Evolutionary conservation across 208 protist species (phyloP), one percentile per base, ranked within the genome.

Genomic region (Lotmaria passim): DNA sequence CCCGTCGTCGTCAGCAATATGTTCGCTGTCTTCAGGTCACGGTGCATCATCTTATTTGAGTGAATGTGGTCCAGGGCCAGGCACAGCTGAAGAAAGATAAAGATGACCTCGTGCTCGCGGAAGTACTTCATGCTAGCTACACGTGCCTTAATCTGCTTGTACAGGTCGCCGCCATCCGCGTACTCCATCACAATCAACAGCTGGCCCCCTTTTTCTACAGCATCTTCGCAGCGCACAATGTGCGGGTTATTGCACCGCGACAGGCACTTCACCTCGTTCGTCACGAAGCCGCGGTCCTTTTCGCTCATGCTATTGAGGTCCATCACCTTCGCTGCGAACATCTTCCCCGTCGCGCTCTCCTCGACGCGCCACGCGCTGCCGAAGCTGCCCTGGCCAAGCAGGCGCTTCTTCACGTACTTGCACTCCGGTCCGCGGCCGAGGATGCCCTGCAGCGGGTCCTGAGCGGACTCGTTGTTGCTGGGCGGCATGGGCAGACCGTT

Each of bases 191-290:
- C 77, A 61, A 95, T 95, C n/a, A 95, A 68, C 24, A 95, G 69
- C 57, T 87, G 86, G 0, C 88, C 88, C 34, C 84, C 85, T 34
- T 74, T 65, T 47, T 93, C 85, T 34, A 83, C 71, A 0, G 85
- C 80, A 8, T 79, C 69, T 10, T 80, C 74, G 70, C 97, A 97
- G 30, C 82, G 79, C 7, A 97, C 89, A 48, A 98, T 97, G 79
- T 98, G 93, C 10, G 93, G 91, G 79, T 97, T 95, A 59, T 86
- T 79, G 78, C 93, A 93, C 6, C 85, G 78, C n/a, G 88, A 90
- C 34, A 98, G 91, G 48, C 97, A 87, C 69, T 94, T 90, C 34
- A 97, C 91, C 73, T 98, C 96, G 67, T 98, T 98, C 43, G 87
- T 94, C 11, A 96, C 94, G 64, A 98, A 96, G 24, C 86, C 86